Percentiles rank a stretch among this genome's conserved stretches.
Evolutionary conservation across 2,329 filamentous ascomycete species (phyloP).

Genomic region (Xylaria sp.): DNA sequence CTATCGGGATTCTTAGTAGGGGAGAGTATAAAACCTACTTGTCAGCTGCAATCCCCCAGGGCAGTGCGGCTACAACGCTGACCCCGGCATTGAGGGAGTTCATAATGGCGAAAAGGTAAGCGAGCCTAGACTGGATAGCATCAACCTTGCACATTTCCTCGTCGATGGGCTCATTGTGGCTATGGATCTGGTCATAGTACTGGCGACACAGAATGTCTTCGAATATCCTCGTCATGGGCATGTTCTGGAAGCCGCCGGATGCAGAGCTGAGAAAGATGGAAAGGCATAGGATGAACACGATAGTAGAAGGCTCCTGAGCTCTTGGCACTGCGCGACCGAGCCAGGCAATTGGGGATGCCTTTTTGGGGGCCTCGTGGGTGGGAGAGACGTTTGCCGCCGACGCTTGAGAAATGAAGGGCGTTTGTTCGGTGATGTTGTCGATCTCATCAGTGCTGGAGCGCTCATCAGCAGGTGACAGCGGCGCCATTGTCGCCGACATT

Average conservation of each 20-base stretch:
- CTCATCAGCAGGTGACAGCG: background rate
- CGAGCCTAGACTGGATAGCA: constrained; percentile 45
- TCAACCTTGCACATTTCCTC: constrained; percentile 47
- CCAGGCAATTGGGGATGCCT: constrained; percentile 8
- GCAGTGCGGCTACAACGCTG: constrained; percentile 43
- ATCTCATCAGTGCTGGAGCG: constrained; percentile 10
- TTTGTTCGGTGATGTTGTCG: constrained; percentile 17
- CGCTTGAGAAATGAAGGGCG: constrained; percentile 12
- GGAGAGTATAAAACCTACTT: constrained; percentile 32
- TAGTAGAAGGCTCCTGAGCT: constrained; percentile 13
- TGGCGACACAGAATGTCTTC: constrained; percentile 49
- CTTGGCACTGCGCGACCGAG: constrained; percentile 3
- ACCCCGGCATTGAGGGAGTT: constrained; percentile 41
- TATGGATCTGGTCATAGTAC: constrained; percentile 40
- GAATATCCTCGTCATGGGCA: constrained; percentile 44
- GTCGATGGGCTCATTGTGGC: constrained; percentile 40
- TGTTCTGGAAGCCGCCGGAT: constrained; percentile 40
- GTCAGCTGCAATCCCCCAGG: constrained; percentile 48
- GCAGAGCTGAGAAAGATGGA: constrained; percentile 41
- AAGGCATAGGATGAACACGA: constrained; percentile 39
- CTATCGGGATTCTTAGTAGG: background rate
- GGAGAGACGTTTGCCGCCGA: background rate
- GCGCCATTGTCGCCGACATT: constrained; percentile 9
- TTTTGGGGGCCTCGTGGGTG: background rate
- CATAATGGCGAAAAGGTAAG: constrained; percentile 43